Conservation (phyloP, 1,284 basidiomycete genomes). For the Somion occarium region DNA sequence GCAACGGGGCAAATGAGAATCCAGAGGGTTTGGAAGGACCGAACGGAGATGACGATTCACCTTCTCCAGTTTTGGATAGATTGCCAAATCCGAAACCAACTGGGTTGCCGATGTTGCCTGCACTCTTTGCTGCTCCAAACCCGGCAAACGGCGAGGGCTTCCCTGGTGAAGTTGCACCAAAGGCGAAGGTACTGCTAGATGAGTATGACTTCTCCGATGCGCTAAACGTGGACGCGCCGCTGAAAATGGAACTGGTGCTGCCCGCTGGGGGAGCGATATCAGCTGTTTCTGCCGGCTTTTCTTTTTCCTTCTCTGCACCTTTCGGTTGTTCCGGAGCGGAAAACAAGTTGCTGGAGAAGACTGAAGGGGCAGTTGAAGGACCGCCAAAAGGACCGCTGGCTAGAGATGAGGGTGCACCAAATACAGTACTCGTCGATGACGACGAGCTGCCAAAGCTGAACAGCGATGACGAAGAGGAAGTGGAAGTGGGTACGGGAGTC, state of each 20-base stretch:
- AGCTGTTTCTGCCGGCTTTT: slow-evolving; percentile 1
- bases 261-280: not conserved
- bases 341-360: slow-evolving; percentile 17
- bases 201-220: not conserved
- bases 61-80: slow-evolving; percentile 19
- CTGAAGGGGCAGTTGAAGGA: slow-evolving; percentile 3
- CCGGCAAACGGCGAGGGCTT: slow-evolving; percentile 14
- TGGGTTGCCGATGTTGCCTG: slow-evolving; percentile 49
- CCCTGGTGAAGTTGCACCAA: slow-evolving; percentile 12
- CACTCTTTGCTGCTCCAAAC: slow-evolving; percentile 13
- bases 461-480: not conserved
- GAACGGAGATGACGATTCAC: slow-evolving; percentile 16
- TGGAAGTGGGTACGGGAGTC: too few relatives aligned
- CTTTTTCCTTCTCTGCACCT: slow-evolving; percentile 7
- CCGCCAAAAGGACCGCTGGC: too few relatives aligned
- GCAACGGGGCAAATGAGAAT: not conserved
- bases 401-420: too few relatives aligned
- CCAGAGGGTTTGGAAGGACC: slow-evolving; percentile 15
- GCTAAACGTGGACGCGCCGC: not conserved
- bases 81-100: slow-evolving; percentile 53
- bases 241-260: not conserved
- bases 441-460: slow-evolving; percentile 8
- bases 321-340: slow-evolving; percentile 14
- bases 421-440: slow-evolving; percentile 5
- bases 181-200: slow-evolving; percentile 17